A percentile compares a stretch with the other conserved stretches of the same genome.
These are phyloP conservation scores for Vitis hybrid DNA, from an alignment of 177 flowering plant genomes.

Conservation along the genomic window DNA sequence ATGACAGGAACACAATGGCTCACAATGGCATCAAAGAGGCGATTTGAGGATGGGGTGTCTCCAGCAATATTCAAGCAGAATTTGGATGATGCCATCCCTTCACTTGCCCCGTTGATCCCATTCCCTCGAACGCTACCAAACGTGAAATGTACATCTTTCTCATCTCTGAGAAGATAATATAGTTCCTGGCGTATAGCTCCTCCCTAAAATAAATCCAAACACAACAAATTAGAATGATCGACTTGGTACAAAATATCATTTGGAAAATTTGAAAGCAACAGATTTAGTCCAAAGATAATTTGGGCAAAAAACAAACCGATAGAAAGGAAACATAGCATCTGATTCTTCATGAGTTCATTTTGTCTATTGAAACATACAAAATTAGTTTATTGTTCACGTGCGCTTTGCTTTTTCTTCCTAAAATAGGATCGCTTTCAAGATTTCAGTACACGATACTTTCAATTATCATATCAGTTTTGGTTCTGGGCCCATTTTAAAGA, in stretches of 20 bases:
- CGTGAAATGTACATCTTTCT: conserved; percentile 75
- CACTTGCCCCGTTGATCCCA: conserved; percentile 56
- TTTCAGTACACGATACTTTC: background rate
- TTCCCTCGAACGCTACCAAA: conserved; percentile 57
- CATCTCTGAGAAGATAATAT: conserved; percentile 78
- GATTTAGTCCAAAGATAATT: background rate
- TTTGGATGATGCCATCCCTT: conserved; percentile 81
- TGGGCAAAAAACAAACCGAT: background rate
- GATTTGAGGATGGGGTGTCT: conserved; percentile 92
- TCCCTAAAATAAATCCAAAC: conserved; percentile 49
- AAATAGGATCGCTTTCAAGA: background rate
- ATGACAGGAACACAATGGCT: conserved; percentile 93
- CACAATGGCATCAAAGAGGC: conserved; percentile 86
- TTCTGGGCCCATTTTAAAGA: no score
- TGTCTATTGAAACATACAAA: no score
- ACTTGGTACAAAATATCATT: background rate
- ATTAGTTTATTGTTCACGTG: background rate
- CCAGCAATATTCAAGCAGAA: conserved; percentile 92
- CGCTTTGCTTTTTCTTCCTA: background rate
- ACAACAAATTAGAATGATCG: background rate
- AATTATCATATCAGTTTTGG: background rate
- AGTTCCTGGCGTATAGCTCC: conserved; percentile 81
- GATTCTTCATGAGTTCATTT: no score
- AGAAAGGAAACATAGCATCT: background rate
- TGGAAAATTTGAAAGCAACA: background rate